These are phyloP conservation scores for Nigrospora oryzae DNA, from an alignment of 2,329 filamentous ascomycete genomes.

Conservation along the genomic window DNA sequence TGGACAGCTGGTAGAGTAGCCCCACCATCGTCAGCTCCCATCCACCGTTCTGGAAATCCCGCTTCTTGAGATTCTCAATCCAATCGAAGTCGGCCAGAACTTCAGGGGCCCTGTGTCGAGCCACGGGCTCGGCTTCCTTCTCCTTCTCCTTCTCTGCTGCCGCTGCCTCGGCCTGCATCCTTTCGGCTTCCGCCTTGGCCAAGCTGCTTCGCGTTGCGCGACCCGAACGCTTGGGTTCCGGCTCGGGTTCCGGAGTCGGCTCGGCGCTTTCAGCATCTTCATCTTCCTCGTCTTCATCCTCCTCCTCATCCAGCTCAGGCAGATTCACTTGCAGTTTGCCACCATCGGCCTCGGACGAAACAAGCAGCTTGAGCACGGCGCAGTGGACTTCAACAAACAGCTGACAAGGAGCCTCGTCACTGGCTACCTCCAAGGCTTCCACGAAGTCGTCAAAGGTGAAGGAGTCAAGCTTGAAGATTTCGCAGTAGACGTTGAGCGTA, in stretches of 20 bases:
- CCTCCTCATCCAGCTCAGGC: slow-evolving; percentile 65
- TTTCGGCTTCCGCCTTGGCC: slow-evolving; percentile 70
- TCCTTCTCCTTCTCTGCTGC: slow-evolving; percentile 13
- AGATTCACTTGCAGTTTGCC: slow-evolving; percentile 74
- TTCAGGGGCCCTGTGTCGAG: slow-evolving; percentile 64
- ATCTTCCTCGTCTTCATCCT: slow-evolving; percentile 54
- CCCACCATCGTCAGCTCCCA: slow-evolving; percentile 90
- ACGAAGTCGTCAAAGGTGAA: slow-evolving; percentile 97
- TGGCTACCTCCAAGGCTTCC: slow-evolving; percentile 74
- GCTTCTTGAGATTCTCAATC: slow-evolving; percentile 74
- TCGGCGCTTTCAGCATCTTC: slow-evolving; percentile 40
- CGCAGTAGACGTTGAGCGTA: slow-evolving; percentile 95
- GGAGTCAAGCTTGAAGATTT: slow-evolving; percentile 87
- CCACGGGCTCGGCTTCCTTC: slow-evolving; percentile 35
- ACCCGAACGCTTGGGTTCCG: slow-evolving; percentile 52
- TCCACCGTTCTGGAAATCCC: slow-evolving; percentile 79
- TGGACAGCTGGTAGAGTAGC: slow-evolving; percentile 75
- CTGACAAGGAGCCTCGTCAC: slow-evolving; percentile 67
- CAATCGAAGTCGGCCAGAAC: slow-evolving; percentile 69
- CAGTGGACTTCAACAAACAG: slow-evolving; percentile 89
- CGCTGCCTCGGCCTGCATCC: slow-evolving; percentile 39
- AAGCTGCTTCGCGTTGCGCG: slow-evolving; percentile 81
- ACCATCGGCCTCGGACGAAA: slow-evolving; percentile 64
- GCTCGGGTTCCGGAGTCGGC: slow-evolving; percentile 60
- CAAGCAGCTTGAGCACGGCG: slow-evolving; percentile 77